phyloP scores from a whole-genome alignment of 2,329 filamentous ascomycete genomes.

The Fusarium heterosporum region DNA sequence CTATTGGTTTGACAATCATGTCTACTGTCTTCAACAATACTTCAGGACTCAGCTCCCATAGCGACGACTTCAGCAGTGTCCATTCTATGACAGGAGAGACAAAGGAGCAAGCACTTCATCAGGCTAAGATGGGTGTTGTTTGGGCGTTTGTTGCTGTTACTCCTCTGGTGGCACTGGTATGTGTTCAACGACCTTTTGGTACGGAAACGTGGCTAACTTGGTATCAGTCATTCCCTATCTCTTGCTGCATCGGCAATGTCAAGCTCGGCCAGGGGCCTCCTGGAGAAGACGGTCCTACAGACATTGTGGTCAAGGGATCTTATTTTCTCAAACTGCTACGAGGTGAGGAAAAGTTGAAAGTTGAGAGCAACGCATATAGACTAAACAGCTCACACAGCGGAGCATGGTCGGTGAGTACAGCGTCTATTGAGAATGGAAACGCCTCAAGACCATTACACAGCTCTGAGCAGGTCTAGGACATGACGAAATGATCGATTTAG shows the following conservation, averaged over 20 bases:
- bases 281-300: slow-evolving; percentile 45
- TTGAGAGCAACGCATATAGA: slow-evolving; percentile 31
- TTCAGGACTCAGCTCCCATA: slow-evolving; percentile 45
- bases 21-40: slow-evolving; percentile 75
- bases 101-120: slow-evolving; percentile 39
- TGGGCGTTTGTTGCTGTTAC: slow-evolving; percentile 73
- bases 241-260: slow-evolving; percentile 50
- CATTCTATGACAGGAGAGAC: slow-evolving; percentile 25
- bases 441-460: slow-evolving; percentile 14
- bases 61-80: slow-evolving; percentile 43
- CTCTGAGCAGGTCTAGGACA: slow-evolving; percentile 12
- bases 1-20: slow-evolving; percentile 74
- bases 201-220: slow-evolving; percentile 10
- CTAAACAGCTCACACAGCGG: slow-evolving; percentile 30
- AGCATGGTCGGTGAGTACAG: slow-evolving; percentile 11
- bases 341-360: slow-evolving; percentile 21
- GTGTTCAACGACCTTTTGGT: slow-evolving; percentile 8
- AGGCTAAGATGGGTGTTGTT: slow-evolving; percentile 65
- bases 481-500: not conserved
- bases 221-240: slow-evolving; percentile 43
- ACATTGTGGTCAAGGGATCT: slow-evolving; percentile 47
- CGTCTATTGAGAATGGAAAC: not conserved
- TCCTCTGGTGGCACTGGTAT: slow-evolving; percentile 64
- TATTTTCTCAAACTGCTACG: slow-evolving; percentile 48
- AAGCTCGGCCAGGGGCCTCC: slow-evolving; percentile 46